Evolutionary conservation across 129 eudicot genomes (phyloP).

Genomic region (carrot (Daucus carota)): DNA sequence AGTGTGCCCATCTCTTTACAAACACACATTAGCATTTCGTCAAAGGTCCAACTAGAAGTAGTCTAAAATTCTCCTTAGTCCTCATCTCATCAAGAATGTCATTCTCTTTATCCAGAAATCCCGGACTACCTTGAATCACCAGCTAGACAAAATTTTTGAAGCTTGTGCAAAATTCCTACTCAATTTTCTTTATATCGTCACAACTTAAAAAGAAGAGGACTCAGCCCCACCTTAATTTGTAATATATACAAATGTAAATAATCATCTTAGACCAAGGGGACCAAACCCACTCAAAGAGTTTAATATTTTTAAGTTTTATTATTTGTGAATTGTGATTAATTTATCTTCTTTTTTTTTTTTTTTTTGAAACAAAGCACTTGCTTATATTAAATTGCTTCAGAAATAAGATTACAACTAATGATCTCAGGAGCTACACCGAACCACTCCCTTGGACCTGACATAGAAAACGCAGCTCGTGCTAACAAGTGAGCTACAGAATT

Average conservation of each 20-base stretch:
- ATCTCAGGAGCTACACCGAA: too few species aligned
- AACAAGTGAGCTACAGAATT: too few species aligned
- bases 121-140: slow-evolving; percentile 36
- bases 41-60: slow-evolving; percentile 21
- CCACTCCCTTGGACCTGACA: too few species aligned
- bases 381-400: too few species aligned
- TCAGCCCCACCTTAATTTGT: background rate
- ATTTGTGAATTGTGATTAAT: too few species aligned
- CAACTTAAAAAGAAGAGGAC: background rate
- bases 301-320: too few species aligned
- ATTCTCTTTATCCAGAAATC: slow-evolving; percentile 35
- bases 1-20: background rate
- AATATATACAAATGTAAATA: background rate
- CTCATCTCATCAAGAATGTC: slow-evolving; percentile 24
- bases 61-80: slow-evolving; percentile 16
- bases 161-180: slow-evolving; percentile 42
- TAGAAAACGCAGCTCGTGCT: too few species aligned
- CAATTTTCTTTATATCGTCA: slow-evolving; percentile 8
- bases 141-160: slow-evolving; percentile 28
- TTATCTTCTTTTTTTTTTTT: too few species aligned
- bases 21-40: background rate
- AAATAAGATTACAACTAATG: too few species aligned
- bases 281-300: background rate
- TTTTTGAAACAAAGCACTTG: too few species aligned
- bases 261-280: background rate